Evolutionary conservation across 768 basidiomycete species (phyloP), one percentile per base, ranked within the genome.

Genomic region (Nidularia pulvinata): DNA sequence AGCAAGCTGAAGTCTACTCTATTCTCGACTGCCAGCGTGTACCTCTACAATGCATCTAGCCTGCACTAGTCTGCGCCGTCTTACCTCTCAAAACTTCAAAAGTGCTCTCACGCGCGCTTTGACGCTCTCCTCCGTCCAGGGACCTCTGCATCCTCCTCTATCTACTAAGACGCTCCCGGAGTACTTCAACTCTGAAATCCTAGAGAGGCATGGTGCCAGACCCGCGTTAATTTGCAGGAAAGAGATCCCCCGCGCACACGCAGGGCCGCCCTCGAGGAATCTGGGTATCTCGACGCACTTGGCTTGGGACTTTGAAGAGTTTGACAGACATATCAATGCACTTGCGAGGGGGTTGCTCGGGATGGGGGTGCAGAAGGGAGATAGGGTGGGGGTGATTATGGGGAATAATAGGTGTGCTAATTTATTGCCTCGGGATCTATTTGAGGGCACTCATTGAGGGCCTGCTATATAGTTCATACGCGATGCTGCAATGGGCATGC

Each of bases 401-500:
- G 91, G 91, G 4, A 94, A 93, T 56, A 89, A 82, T 55, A 93
- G 91, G 91, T 89, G 57, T 35, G 72, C 57, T 14, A 7, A 7
- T n/a, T 44, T 11, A 16, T 7, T 42, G 9, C 9, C 9, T 3
- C 14, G n/a, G 34, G 30, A 45, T 4, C 16, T 49, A 10, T 50
- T 3, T 30, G 25, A n/a, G 10, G 22, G 39, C 11, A 6, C 30
- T 50, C 33, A 48, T 33, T 43, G 22, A 6, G 47, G 33, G 25
- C 25, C 25, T 25, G 25, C 52, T 44, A 33, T 55, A 33, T 56
- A 92, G 91, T 61, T 76, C 89, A 14, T 94, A 94, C 64, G 90
- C 90, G 0, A 76, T 81, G 72, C 69, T 93, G 22, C 91, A 94
- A 60, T 93, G 90, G 91, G 91, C 91, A 3, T 89, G 88, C 54